Evolutionary conservation across 164 flowering plant genomes (phyloP), one percentile per base, ranked within the genome.

Genomic region (Euptelea pleiosperma): DNA sequence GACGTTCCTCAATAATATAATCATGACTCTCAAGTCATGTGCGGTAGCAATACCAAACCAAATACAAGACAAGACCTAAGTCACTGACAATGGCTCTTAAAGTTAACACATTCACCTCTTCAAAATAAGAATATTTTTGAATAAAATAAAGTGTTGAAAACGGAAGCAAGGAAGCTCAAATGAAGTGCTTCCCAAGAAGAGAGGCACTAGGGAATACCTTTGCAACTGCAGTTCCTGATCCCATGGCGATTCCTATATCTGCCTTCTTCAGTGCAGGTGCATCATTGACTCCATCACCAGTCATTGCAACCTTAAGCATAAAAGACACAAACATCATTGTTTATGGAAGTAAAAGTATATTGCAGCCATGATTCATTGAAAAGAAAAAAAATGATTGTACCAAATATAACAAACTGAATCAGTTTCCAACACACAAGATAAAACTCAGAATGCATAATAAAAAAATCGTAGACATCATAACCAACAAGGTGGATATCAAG

Each of bases 241-340:
- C 99, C 99, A 93, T 93, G 68, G 99, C 91, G 71, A 93, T 83
- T 55, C 99, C 99, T 29, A 93, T 93, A 64, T 93, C 87, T 54
- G 99, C 97, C 71, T 93, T 93, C 77, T 88, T 90, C 41, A 94
- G 73, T 19, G 99, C 99, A 72, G 99, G 99, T 54, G 97, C 99
- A 79, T 94, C 99, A 79, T 94, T 94, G 44, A 94, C 99, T 43
- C 99, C 99, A 80, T 94, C 99, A 55, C 99, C 99, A 70, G 99
- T 94, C 99, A 94, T 94, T 69, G 99, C 99, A 70, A 94, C 99
- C 99, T 93, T 55, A 14, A 60, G 12, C 11, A 67, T 16, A 52
- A 16, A 34, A 6, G 14, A 44, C 8, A 43, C 1, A 26, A 50
- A 37, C 8, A n/a, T 34, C 42, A 55, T 55, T 39, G 51, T 55